A percentile compares a stretch with the other conserved stretches of the same genome.
phyloP scores from a whole-genome alignment of 106 monocot genomes.

The Dactylorhiza incarnata region DNA sequence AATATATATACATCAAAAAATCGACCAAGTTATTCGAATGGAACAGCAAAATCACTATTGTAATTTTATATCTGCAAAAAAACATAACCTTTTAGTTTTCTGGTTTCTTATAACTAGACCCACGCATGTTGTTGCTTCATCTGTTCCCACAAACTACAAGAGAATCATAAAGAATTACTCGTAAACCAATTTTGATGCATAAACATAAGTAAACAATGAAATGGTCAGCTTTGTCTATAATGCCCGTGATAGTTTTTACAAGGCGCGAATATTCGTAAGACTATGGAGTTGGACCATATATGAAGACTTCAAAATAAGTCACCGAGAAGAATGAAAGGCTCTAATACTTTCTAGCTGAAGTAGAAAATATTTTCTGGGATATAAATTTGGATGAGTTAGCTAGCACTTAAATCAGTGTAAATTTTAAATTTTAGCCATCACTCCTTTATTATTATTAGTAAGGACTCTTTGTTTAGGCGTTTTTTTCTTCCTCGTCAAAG shows the following conservation, averaged over 20 bases:
- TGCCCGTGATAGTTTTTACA: background rate
- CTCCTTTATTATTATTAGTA: no score
- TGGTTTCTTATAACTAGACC: constrained; percentile 76
- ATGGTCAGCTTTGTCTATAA: background rate
- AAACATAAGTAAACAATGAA: background rate
- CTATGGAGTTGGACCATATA: background rate
- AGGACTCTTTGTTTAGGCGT: no score
- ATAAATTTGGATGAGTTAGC: no score
- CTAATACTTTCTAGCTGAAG: background rate
- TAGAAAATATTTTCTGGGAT: background rate
- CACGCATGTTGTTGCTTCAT: constrained; percentile 93
- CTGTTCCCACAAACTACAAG: constrained; percentile 67
- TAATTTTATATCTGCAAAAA: background rate
- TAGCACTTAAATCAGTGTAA: no score
- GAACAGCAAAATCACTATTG: background rate
- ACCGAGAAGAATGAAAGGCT: background rate
- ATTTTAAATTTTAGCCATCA: no score
- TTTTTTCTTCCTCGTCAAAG: no score
- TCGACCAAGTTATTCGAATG: constrained; percentile 8
- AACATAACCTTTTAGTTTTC: constrained; percentile 67
- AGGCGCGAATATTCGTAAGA: background rate
- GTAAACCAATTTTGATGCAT: background rate
- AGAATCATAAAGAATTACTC: background rate
- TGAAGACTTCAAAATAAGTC: background rate
- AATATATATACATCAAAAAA: background rate